Percentiles rank a stretch among this genome's conserved stretches.
Evolutionary conservation across 768 basidiomycete species (phyloP).

Genomic region (Podaxis carcinomalis): DNA sequence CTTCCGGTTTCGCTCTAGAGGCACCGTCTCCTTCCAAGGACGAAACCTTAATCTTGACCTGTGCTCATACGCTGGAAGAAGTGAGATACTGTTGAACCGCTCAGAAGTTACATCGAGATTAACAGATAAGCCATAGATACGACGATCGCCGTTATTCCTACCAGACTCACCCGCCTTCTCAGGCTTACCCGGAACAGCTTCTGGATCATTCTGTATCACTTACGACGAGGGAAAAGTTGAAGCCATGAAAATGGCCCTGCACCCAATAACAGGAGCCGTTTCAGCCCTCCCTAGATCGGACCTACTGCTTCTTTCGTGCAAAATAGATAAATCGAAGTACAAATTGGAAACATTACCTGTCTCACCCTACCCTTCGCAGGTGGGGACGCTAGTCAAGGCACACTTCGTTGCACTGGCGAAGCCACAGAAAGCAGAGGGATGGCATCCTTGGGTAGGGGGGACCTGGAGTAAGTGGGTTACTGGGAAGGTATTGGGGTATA

Average conservation of each 20-base stretch:
- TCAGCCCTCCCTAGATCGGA: conserved; percentile 61
- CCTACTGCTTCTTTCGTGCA: conserved; percentile 41
- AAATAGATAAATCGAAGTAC: conserved; percentile 16
- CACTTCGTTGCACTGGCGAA: conserved; percentile 49
- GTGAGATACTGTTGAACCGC: conserved; percentile 22
- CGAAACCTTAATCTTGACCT: conserved; percentile 43
- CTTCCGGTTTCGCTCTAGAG: conserved; percentile 55
- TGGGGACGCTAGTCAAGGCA: conserved; percentile 40
- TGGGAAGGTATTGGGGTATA: conserved; percentile 52
- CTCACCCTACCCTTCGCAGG: conserved; percentile 55
- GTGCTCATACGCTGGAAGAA: conserved; percentile 64
- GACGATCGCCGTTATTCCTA: conserved; percentile 23
- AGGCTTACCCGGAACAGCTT: conserved; percentile 1
- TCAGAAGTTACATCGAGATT: conserved; percentile 4
- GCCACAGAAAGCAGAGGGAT: conserved; percentile 31
- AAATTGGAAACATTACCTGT: conserved; percentile 46
- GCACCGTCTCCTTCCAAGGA: conserved; percentile 16
- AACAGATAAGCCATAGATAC: conserved; percentile 17
- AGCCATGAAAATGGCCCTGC: conserved; percentile 11
- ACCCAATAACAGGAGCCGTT: conserved; percentile 40
- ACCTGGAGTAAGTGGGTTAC: conserved; percentile 50
- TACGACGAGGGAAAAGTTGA: conserved; percentile 13
- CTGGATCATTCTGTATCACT: conserved; percentile 33
- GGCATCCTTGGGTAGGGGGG: conserved; percentile 49
- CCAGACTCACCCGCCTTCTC: conserved; percentile 11